Evolutionary conservation across 1,284 basidiomycete species (phyloP).

Genomic region (Rhodofomes roseus): DNA sequence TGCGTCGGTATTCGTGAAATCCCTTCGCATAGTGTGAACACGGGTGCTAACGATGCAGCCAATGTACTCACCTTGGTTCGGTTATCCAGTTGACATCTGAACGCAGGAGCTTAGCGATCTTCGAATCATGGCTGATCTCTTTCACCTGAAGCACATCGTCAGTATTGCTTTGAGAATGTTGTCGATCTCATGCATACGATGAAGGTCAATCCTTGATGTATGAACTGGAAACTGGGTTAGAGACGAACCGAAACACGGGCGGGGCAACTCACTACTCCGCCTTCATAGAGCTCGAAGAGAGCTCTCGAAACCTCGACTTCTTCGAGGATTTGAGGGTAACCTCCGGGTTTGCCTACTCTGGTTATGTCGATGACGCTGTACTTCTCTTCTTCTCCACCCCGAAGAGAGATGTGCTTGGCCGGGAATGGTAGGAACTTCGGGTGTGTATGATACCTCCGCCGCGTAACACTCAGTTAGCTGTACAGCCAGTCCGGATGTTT

Average conservation of each 20-base stretch:
- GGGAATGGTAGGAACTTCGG: constrained; percentile 79
- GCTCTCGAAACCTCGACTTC: constrained; percentile 86
- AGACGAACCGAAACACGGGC: background rate
- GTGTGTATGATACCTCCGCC: constrained; percentile 77
- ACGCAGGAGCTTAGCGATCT: constrained; percentile 65
- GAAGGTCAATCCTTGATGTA: constrained; percentile 79
- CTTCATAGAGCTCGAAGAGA: constrained; percentile 82
- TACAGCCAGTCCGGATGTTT: background rate
- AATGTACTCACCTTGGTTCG: constrained; percentile 56
- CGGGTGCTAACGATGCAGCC: background rate
- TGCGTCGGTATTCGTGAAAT: constrained; percentile 79
- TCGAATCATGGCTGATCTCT: constrained; percentile 80
- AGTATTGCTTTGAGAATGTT: background rate
- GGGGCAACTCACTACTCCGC: constrained; percentile 56
- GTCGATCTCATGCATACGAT: constrained; percentile 41
- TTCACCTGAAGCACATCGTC: constrained; percentile 49
- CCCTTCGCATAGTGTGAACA: constrained; percentile 38
- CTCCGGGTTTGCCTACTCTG: constrained; percentile 33
- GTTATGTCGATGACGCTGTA: constrained; percentile 76
- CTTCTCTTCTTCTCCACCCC: constrained; percentile 75
- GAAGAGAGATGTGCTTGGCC: constrained; percentile 69
- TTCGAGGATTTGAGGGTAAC: constrained; percentile 60
- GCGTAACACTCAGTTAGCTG: background rate
- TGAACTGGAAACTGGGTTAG: constrained; percentile 45
- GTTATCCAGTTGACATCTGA: constrained; percentile 86